Base-by-base conservation (phyloP, 2,329 filamentous ascomycete genomes). In the Drechslerella coelobrocha region DNA sequence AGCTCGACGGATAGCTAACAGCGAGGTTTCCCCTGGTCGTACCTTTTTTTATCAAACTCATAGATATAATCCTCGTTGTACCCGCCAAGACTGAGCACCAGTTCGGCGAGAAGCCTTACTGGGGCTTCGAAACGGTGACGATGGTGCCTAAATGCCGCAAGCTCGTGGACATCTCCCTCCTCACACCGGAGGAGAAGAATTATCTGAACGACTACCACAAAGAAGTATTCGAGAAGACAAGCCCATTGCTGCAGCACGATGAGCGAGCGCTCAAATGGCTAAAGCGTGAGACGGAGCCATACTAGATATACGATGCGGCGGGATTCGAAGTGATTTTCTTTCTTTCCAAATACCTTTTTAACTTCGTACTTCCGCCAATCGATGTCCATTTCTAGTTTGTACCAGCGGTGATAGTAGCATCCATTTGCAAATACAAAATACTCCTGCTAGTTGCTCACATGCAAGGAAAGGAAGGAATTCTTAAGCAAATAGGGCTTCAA, bases 111-210 rank as follows among this genome's bases (percentile, higher is more conserved):
- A 96, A 96, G 81, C 89, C 92, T 37, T 99, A 90, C 80, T 82
- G 97, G 34, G 92, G 92, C 2, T 99, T 99, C 75, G 93, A 99
- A 81, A 91, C 96, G 79, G 92, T 97, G 74, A 99, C 94, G 0
- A 91, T 99, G 91, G 91, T 93, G 17, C 94, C 94, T 0, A 92
- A 96, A 80, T 97, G 93, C 80, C 86, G 88, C 72, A 97, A 91
- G 72, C 81, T 99, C 73, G 92, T 96, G 73, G 90, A 97, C 75
- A 81, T 84, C 60, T 82, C 78, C 55, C 81, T 96, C 31, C 80
- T 99, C 74, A 92, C 87, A 0, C 81, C 83, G 2, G 83, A 81
- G 10, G 94, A 99, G 81, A 90, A 88, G 81, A 80, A 84, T 71
- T 99, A 93, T 90, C 81, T 99, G 74, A 96, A 97, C 76, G 83